Percentiles rank a stretch among this genome's conserved stretches.
Evolutionary conservation across 108 stramenopile species (phyloP).

Genomic region (Pelagomonas calceolata): DNA sequence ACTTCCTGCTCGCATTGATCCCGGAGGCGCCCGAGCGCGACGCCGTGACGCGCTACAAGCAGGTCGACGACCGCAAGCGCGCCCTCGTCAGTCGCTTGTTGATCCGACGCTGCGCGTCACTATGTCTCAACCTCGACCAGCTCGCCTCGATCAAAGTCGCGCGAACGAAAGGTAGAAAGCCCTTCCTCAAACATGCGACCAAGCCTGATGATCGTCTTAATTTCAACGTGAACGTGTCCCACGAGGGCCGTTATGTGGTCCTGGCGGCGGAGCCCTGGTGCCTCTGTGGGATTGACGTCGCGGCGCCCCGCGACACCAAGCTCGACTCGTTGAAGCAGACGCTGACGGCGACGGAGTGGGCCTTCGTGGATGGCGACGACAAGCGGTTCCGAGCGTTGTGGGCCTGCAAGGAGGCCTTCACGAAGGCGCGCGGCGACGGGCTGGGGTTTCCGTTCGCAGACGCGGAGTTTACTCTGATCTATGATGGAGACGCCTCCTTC

Average conservation of each 20-base stretch:
- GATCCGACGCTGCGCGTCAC: neutral
- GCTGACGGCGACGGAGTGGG: neutral
- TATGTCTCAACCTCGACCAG: neutral
- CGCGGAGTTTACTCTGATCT: neutral
- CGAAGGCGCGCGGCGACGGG: neutral
- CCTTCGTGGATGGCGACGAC: neutral
- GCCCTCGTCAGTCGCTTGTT: neutral
- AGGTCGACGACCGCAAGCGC: neutral
- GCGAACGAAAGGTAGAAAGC: neutral
- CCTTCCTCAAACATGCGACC: neutral
- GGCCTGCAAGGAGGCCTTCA: constrained; percentile 1
- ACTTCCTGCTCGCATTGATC: neutral
- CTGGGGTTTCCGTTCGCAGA: neutral
- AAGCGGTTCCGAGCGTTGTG: neutral
- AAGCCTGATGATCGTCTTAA: too few species aligned
- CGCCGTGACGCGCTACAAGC: neutral
- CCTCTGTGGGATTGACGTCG: neutral
- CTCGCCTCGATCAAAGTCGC: neutral
- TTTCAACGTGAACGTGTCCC: neutral
- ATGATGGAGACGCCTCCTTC: neutral
- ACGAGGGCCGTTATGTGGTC: neutral
- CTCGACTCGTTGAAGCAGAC: too few species aligned
- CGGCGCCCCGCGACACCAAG: neutral
- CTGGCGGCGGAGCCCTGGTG: neutral
- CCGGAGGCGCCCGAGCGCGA: neutral